These are phyloP conservation scores for Vaccinium myrtillus DNA, from an alignment of 148 eudicot species.

Conservation along the genomic window DNA sequence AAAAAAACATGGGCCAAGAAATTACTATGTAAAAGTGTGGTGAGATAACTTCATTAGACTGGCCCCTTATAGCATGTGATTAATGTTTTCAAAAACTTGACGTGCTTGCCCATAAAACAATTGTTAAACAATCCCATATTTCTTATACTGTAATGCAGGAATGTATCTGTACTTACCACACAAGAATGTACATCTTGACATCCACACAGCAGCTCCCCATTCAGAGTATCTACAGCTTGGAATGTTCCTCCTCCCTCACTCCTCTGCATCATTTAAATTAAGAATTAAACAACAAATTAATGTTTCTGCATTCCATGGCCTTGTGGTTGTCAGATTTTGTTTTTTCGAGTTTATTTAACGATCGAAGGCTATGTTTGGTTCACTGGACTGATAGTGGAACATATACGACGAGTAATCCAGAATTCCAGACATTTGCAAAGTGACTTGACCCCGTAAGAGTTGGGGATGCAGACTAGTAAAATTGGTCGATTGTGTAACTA, in stretches of 20 bases:
- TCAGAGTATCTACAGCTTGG: conserved; percentile 56
- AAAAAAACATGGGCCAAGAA: background rate
- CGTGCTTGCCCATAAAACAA: background rate
- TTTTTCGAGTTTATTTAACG: background rate
- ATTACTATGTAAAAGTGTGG: background rate
- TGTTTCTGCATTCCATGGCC: background rate
- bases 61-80: background rate
- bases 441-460: no score
- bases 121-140: background rate
- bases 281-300: background rate
- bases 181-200: conserved; percentile 59
- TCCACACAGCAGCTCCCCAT: conserved; percentile 72
- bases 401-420: no score
- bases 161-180: conserved; percentile 23
- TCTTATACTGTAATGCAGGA: background rate
- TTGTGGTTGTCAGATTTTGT: background rate
- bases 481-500: background rate
- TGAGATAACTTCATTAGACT: background rate
- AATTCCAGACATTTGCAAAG: no score
- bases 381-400: background rate
- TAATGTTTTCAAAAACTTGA: background rate
- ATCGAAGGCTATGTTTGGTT: background rate
- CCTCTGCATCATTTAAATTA: conserved; percentile 40
- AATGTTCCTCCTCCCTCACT: conserved; percentile 84
- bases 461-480: no score